phyloP scores from a whole-genome alignment of 2,329 filamentous ascomycete genomes.

The Penicillium sp. region DNA sequence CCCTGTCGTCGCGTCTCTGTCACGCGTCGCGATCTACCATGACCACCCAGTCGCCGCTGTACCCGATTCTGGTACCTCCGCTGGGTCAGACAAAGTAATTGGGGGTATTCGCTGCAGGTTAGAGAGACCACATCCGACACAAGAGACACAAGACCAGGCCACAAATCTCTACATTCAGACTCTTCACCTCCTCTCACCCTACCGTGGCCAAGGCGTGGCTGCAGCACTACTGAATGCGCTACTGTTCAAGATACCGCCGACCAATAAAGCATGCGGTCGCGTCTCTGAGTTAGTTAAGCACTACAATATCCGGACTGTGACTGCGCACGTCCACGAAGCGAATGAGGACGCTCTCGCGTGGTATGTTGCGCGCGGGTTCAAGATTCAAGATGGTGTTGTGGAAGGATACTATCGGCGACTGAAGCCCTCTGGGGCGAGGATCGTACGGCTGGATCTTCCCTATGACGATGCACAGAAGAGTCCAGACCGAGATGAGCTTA shows the following conservation, averaged over 20 bases:
- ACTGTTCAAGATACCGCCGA: conserved; percentile 26
- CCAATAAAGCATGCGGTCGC: conserved; percentile 10
- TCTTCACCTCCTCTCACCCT: conserved; percentile 58
- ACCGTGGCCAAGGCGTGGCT: conserved; percentile 58
- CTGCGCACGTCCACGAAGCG: conserved; percentile 64
- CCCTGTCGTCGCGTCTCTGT: conserved; percentile 51
- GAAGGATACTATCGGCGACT: conserved; percentile 60
- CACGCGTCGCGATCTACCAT: conserved; percentile 60
- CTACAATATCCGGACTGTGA: conserved; percentile 53
- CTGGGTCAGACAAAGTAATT: conserved; percentile 45
- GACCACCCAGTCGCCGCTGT: conserved; percentile 40
- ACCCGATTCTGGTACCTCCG: conserved; percentile 16
- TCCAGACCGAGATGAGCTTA: not conserved
- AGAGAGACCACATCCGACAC: conserved; percentile 30
- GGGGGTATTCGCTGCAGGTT: conserved; percentile 50
- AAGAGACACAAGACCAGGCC: conserved; percentile 15
- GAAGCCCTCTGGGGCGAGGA: conserved; percentile 55
- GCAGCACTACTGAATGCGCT: conserved; percentile 52
- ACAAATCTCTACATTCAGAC: conserved; percentile 61
- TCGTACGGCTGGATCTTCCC: conserved; percentile 45
- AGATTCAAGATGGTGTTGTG: conserved; percentile 49
- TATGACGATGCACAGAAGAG: conserved; percentile 18
- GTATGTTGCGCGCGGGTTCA: conserved; percentile 60
- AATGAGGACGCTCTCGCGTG: conserved; percentile 60
- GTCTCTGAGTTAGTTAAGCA: conserved; percentile 44